These are phyloP conservation scores for Colletotrichum caudatum DNA, from an alignment of 2,329 filamentous ascomycete species.

Conservation along the genomic window DNA sequence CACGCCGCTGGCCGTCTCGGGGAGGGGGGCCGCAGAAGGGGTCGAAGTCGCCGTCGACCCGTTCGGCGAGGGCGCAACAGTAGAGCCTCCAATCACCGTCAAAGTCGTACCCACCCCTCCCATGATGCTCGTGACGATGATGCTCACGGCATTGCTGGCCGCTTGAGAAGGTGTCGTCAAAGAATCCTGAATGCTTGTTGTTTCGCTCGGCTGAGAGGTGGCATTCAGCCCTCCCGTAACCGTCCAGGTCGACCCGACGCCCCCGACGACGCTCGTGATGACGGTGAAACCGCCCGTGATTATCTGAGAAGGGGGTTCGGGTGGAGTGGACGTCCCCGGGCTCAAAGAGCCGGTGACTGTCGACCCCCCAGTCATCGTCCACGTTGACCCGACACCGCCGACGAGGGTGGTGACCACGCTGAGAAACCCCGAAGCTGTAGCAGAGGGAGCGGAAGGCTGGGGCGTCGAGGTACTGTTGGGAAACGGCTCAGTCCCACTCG, in stretches of 20 bases:
- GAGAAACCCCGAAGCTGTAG: neutral
- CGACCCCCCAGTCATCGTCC: neutral
- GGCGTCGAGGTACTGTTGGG: neutral
- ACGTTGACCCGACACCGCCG: neutral
- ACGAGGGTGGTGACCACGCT: neutral
- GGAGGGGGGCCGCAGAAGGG: neutral
- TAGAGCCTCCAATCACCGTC: neutral
- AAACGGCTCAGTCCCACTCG: neutral
- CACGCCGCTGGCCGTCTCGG: neutral
- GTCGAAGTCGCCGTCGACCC: neutral
- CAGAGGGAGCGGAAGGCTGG: neutral
- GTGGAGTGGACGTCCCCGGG: neutral
- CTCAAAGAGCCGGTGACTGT: neutral
- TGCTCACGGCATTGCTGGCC: neutral
- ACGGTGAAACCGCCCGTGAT: neutral
- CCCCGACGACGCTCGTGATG: slow-evolving; percentile 14
- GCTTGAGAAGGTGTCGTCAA: neutral
- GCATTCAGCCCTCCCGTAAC: neutral
- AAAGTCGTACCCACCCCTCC: slow-evolving; percentile 7
- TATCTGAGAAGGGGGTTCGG: neutral
- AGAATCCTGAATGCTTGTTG: too few relatives aligned
- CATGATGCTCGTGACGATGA: neutral
- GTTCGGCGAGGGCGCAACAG: neutral
- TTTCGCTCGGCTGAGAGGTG: neutral
- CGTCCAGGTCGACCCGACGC: neutral